These are phyloP conservation scores for Cystobasidium pallidum DNA, from an alignment of 1,284 basidiomycete species.

Conservation along the genomic window DNA sequence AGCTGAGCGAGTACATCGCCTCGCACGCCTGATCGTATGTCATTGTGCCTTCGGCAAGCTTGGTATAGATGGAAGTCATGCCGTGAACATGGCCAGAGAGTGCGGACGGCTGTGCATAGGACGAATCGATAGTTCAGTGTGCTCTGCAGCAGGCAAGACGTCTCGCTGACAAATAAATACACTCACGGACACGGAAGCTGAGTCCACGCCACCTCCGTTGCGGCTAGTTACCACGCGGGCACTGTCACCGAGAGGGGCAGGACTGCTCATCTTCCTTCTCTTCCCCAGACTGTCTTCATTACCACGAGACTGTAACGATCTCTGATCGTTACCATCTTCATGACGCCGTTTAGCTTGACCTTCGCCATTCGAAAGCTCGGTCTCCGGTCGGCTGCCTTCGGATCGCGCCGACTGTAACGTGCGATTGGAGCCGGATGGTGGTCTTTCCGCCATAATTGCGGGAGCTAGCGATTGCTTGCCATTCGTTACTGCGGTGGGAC, in stretches of 20 bases:
- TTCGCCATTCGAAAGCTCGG: not conserved
- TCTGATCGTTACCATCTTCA: not conserved
- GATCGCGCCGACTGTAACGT: not conserved
- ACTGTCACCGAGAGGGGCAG: not conserved
- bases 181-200: not conserved
- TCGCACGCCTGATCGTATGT: conserved; percentile 20
- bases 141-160: no score
- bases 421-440: not conserved
- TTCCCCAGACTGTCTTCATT: not conserved
- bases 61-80: conserved; percentile 14
- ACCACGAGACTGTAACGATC: not conserved
- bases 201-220: not conserved
- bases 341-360: not conserved
- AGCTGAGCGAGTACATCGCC: conserved; percentile 21
- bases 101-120: not conserved
- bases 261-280: conserved; percentile 15
- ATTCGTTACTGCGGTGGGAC: not conserved
- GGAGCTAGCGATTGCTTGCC: no score
- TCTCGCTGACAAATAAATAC: not conserved
- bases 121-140: not conserved
- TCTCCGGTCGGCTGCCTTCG: not conserved
- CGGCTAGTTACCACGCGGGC: no score
- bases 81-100: not conserved
- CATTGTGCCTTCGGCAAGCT: conserved; percentile 26
- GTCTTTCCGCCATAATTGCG: not conserved